These are phyloP conservation scores for Alternaria consortialis DNA, from an alignment of 2,329 filamentous ascomycete genomes.

Conservation along the genomic window DNA sequence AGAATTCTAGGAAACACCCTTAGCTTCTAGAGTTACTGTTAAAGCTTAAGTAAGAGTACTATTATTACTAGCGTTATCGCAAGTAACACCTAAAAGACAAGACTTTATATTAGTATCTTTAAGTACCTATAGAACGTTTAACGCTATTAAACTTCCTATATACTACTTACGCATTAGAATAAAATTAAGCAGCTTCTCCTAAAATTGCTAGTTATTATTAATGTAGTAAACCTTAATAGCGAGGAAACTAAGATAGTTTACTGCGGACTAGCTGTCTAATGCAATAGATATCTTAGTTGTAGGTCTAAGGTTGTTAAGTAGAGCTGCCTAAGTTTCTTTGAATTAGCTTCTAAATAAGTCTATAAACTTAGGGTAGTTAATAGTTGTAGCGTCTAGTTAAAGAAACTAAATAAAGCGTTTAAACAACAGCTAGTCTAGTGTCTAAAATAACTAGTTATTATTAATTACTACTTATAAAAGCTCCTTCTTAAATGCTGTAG, in stretches of 20 bases:
- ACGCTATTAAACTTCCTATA: background rate
- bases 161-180: conserved; percentile 3
- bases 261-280: conserved; percentile 8
- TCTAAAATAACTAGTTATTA: conserved; percentile 15
- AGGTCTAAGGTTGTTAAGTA: background rate
- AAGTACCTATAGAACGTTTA: background rate
- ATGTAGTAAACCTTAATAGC: conserved; percentile 15
- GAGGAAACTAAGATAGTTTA: conserved; percentile 15
- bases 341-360: conserved; percentile 1
- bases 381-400: background rate
- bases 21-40: background rate
- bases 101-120: background rate
- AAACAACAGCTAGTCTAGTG: conserved; percentile 5
- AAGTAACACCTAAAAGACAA: background rate
- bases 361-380: conserved; percentile 15
- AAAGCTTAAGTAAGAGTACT: no score
- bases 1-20: background rate
- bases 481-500: no score
- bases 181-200: conserved; percentile 14
- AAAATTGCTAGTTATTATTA: conserved; percentile 4
- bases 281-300: conserved; percentile 7
- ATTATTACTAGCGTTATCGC: conserved; percentile 5
- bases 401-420: conserved; percentile 13
- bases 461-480: no score
- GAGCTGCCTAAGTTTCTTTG: background rate